Percentiles rank a stretch among this genome's conserved stretches.
Evolutionary conservation across 352 stramenopile genomes (phyloP).

Genomic region (Detonula confervacea): DNA sequence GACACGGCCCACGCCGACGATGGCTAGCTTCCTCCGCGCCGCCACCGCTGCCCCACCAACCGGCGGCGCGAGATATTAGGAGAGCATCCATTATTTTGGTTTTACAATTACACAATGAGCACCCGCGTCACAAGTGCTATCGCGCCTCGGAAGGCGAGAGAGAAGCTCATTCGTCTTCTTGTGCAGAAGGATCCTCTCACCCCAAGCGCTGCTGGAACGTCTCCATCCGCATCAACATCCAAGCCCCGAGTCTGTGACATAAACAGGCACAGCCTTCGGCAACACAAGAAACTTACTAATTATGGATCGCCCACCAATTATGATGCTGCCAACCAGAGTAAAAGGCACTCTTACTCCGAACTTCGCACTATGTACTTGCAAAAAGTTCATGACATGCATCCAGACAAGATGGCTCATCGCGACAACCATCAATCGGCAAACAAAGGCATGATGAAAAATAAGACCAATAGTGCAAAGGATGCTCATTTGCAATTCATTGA

Average conservation of each 20-base stretch:
- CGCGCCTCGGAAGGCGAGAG: slow-evolving; percentile 23
- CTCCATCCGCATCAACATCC: background rate
- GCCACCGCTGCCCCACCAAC: too few species aligned
- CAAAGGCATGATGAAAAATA: background rate
- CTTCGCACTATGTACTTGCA: slow-evolving; percentile 65
- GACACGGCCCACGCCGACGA: too few species aligned
- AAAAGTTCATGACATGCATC: slow-evolving; percentile 70
- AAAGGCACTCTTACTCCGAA: slow-evolving; percentile 52
- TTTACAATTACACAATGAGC: slow-evolving; percentile 47
- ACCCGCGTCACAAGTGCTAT: slow-evolving; percentile 36
- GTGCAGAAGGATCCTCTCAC: slow-evolving; percentile 15
- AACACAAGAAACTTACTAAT: background rate
- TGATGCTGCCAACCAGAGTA: background rate
- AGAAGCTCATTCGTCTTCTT: slow-evolving; percentile 46
- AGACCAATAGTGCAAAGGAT: slow-evolving; percentile 1
- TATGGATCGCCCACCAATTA: background rate
- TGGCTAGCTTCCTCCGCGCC: too few species aligned
- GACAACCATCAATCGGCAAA: slow-evolving; percentile 11
- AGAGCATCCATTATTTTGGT: too few species aligned
- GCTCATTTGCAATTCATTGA: slow-evolving; percentile 59
- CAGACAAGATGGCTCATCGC: slow-evolving; percentile 55
- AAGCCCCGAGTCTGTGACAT: background rate
- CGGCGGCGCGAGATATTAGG: too few species aligned
- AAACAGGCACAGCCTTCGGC: slow-evolving; percentile 5
- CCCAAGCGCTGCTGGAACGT: background rate